Percentiles rank a stretch among this genome's conserved stretches.
phyloP scores from a whole-genome alignment of 2,329 filamentous ascomycete species.

The Alternaria sp. region DNA sequence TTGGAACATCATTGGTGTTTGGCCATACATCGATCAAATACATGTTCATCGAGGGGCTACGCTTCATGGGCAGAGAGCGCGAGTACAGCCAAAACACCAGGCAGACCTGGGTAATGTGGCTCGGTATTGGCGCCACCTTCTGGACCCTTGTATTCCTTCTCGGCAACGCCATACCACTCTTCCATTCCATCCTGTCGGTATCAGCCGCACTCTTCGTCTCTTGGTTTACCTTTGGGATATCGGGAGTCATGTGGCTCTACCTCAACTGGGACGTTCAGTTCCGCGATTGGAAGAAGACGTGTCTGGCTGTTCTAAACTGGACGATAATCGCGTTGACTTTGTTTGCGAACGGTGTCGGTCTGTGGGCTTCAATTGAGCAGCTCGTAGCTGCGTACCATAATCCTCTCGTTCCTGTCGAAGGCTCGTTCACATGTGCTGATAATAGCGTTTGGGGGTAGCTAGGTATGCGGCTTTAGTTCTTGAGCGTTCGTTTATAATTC shows the following conservation, averaged over 20 bases:
- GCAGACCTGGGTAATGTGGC: conserved; percentile 42
- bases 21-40: conserved; percentile 69
- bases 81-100: conserved; percentile 27
- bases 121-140: conserved; percentile 41
- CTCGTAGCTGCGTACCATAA: conserved; percentile 5
- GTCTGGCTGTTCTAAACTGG: conserved; percentile 17
- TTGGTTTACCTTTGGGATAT: conserved; percentile 64
- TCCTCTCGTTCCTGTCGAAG: conserved; percentile 1
- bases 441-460: conserved; percentile 6
- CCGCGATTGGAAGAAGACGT: conserved; percentile 22
- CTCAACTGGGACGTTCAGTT: conserved; percentile 50
- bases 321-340: conserved; percentile 16
- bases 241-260: conserved; percentile 30
- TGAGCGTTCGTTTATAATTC: neutral
- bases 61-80: conserved; percentile 40
- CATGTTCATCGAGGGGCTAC: conserved; percentile 66
- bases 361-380: conserved; percentile 3
- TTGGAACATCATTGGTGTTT: conserved; percentile 72
- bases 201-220: conserved; percentile 65
- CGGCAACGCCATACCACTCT: conserved; percentile 70
- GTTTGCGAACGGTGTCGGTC: conserved; percentile 2
- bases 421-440: conserved; percentile 4
- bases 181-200: conserved; percentile 67
- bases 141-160: conserved; percentile 72
- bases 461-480: neutral